These are phyloP conservation scores for Polygonum maritimum DNA, from an alignment of 148 eudicot genomes.

Conservation along the genomic window DNA sequence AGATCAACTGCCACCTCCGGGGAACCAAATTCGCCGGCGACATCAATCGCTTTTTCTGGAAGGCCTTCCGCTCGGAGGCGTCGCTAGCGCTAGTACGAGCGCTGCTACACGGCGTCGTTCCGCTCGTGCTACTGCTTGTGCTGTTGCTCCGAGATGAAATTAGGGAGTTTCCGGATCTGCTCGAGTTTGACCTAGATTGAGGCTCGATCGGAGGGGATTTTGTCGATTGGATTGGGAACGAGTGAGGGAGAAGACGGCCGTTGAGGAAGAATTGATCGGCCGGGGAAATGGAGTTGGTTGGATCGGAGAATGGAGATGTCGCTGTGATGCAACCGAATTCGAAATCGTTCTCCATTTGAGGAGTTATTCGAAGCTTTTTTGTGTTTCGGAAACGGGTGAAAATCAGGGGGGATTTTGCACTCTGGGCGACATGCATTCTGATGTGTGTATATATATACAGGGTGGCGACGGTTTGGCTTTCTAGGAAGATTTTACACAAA, in stretches of 20 bases:
- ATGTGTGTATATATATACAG: background rate
- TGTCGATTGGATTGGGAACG: conserved; percentile 27
- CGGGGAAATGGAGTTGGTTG: conserved; percentile 33
- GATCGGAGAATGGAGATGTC: conserved; percentile 10
- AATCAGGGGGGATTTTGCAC: background rate
- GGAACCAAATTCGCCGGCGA: background rate
- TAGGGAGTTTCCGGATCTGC: conserved; percentile 39
- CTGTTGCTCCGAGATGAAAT: conserved; percentile 40
- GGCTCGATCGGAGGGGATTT: background rate
- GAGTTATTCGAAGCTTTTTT: background rate
- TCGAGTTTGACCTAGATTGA: conserved; percentile 39
- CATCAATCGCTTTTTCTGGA: conserved; percentile 1
- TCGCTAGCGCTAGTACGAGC: conserved; percentile 43
- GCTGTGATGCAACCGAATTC: conserved; percentile 42
- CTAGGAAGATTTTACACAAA: background rate
- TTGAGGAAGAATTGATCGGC: conserved; percentile 75
- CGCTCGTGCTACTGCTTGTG: conserved; percentile 28
- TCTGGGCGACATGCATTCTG: background rate
- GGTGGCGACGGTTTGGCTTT: background rate
- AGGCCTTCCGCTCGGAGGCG: conserved; percentile 23
- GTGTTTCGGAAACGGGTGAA: background rate
- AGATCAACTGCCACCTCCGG: conserved; percentile 51
- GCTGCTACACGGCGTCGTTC: conserved; percentile 23
- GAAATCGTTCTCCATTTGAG: conserved; percentile 21
- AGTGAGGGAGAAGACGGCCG: conserved; percentile 65